Evolutionary conservation across 352 stramenopile species (phyloP), one percentile per base, ranked within the genome.

Genomic region (Halophytophthora polymorphica): DNA sequence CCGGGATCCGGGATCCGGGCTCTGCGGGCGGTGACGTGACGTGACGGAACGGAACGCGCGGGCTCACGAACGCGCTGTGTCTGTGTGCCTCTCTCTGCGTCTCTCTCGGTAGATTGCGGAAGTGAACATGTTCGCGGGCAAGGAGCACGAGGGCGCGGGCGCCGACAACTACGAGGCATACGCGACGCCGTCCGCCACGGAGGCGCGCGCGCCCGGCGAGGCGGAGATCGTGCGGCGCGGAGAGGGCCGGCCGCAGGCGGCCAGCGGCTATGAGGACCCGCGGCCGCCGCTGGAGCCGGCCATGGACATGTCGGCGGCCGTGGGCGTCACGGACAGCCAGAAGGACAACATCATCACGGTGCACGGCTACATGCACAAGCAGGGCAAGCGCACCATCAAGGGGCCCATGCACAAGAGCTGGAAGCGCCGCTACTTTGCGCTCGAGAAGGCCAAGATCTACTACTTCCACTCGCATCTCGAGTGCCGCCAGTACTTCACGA

Each of bases 321-420:
- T 76, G 2, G 72, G 59, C 22, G 40, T 50, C 36, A 51, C 56
- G 17, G 43, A 35, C 17, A 72, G 63, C 38, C 65, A 73, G 34
- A 76, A 89, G 58, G 75, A 78, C 59, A 87, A 87, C 61, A 77
- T 88, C 67, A 88, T 88, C 61, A 82, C 74, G 43, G 75, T 88
- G 46, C 77, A 88, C 58, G 77, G 77, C 43, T 88, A 86, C 69
- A 65, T 88, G 64, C 75, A 88, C 77, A 88, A 88, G 63, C 77
- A 88, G 61, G 77, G 77, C 57, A 86, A 86, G 66, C 74, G 74
- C 41, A 60, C 69, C 21, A 77, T 88, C 53, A 88, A 88, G 61
- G 77, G 77, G 0, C 77, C 77, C 17, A 77, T 88, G 40, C 74
- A 86, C 69, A 88, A 88, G 64, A 73, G 55, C 21, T 88, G 77